Evolutionary conservation across 768 basidiomycete species (phyloP), one percentile per base, ranked within the genome.

Genomic region (Infundibulicybe gibba): DNA sequence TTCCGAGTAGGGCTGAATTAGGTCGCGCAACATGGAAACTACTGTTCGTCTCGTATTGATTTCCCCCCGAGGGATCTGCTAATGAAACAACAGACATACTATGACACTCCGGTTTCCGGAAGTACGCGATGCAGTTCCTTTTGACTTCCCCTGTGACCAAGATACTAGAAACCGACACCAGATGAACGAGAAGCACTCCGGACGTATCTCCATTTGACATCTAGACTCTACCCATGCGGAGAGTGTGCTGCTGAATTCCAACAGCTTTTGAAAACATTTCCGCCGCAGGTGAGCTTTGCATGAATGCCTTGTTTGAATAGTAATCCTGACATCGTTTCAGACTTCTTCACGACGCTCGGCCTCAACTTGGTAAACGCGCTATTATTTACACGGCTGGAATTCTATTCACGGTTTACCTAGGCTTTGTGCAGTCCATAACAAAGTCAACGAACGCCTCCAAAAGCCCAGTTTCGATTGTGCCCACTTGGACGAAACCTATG

Each of bases 191-290:
- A 83, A 21, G 91, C 95, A 0, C 72, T 97, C 16, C 77, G 74
- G 56, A 83, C 85, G 0, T 97, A 91, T 63, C 85, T 98, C 63
- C 75, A 93, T 59, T 78, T 98, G 39, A 83, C 84, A 6, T 85
- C 93, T 2, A 78, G 94, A 25, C 64, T 98, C 45, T 98, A 98
- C 58, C 95, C 95, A 0, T 98, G 95, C 52, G 94, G 94, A 12
- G 95, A 97, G 71, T 97, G 95, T 55, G 95, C 95, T 0, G 56
- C 79, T 30, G 90, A 98, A 55, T 95, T 98, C 59, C 93, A 95
- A 63, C 63, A 64, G 16, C 68, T 97, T n/a, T 65, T 98, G 40
- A 81, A 84, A 59, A 74, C 80, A 51, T 90, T 76, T 60, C 95
- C 95, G 0, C 93, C 94, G 21, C 94, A 97, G 68, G 92, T 89